Evolutionary conservation across 1,139 yeast genomes (phyloP).

Genomic region (Candida sojae): DNA sequence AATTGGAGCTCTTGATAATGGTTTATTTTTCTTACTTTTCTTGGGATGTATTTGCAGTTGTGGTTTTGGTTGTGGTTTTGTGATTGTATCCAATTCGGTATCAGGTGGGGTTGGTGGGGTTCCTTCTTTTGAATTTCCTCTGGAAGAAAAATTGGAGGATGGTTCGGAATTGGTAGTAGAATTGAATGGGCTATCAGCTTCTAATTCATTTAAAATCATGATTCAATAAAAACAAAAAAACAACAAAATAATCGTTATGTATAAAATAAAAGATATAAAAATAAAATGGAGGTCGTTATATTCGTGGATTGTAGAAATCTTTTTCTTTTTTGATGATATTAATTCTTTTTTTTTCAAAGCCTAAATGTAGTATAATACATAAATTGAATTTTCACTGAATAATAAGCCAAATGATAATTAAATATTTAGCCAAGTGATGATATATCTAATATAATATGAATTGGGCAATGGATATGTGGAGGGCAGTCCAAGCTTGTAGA

Average conservation of each 20-base stretch:
- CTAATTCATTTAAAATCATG: slow-evolving; percentile 1
- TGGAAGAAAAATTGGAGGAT: neutral
- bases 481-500: neutral
- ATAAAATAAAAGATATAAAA: neutral
- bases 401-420: slow-evolving; percentile 1
- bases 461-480: neutral
- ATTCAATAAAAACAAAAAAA: neutral
- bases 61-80: slow-evolving; percentile 8
- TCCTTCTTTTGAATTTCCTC: neutral
- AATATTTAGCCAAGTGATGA: neutral
- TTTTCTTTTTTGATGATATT: neutral
- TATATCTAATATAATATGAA: neutral
- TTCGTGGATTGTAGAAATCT: neutral
- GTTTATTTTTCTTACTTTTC: slow-evolving; percentile 35
- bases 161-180: neutral
- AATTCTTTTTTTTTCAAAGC: neutral
- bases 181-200: neutral
- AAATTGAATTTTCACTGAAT: neutral
- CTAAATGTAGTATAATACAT: slow-evolving; percentile 1
- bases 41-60: slow-evolving; percentile 6
- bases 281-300: neutral
- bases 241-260: neutral
- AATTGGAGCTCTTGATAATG: slow-evolving; percentile 48
- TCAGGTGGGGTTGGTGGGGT: slow-evolving; percentile 1
- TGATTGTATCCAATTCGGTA: neutral